These are phyloP conservation scores for Plasmodium blacklocki DNA, from an alignment of 169 alveolate species.

Conservation along the genomic window DNA sequence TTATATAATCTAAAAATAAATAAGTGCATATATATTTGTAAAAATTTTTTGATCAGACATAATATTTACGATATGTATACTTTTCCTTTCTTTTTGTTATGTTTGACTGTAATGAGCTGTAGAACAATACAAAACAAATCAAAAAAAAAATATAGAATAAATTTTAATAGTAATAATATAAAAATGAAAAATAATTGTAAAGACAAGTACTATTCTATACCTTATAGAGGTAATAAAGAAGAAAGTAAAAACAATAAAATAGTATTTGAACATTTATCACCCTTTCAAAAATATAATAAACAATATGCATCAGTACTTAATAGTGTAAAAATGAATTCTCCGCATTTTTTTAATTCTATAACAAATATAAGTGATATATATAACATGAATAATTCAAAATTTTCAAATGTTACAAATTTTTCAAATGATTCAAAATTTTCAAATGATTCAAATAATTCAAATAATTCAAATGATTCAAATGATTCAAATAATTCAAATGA, in stretches of 20 bases:
- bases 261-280: not conserved
- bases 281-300: slow-evolving; percentile 18
- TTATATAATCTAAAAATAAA: slow-evolving; percentile 49
- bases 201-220: not conserved
- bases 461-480: too few species aligned
- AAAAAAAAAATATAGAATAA: not conserved
- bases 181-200: not conserved
- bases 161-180: not conserved
- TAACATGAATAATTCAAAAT: not conserved
- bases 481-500: too few species aligned
- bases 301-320: slow-evolving; percentile 24
- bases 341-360: slow-evolving; percentile 34
- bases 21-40: slow-evolving; percentile 67
- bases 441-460: too few species aligned
- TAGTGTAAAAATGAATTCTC: slow-evolving; percentile 19
- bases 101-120: slow-evolving; percentile 34
- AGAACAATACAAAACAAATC: not conserved
- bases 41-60: slow-evolving; percentile 38
- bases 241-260: not conserved
- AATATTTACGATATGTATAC: slow-evolving; percentile 32
- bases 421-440: not conserved
- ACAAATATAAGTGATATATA: slow-evolving; percentile 9
- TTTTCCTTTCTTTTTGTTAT: slow-evolving; percentile 52
- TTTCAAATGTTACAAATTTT: not conserved
- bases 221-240: not conserved